Evolutionary conservation across 352 stramenopile genomes (phyloP), one percentile per base, ranked within the genome.

Genomic region (Phytophthora lateralis): DNA sequence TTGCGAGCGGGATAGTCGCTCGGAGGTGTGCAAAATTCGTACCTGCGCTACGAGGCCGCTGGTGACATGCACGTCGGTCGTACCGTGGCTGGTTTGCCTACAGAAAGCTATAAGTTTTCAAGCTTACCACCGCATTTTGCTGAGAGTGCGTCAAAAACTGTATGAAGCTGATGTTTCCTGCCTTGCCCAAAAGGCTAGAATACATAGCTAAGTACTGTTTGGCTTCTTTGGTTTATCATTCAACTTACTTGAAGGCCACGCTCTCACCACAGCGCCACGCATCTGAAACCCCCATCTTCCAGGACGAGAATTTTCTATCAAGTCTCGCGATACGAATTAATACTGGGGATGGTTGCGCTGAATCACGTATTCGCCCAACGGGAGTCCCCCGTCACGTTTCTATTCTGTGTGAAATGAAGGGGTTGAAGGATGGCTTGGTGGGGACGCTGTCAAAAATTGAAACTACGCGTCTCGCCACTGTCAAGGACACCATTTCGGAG

Each of bases 1-100:
- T 48, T 48, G 6, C 41, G 41, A 29, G 41, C 41, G 2, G 41
- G 41, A 5, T 30, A 20, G 41, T 48, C 41, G 14, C 41, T 48
- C 34, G 41, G 41, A n/a, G 20, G 41, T 32, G 41, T 30, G 41
- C 41, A 48, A 20, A 48, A 48, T 32, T 34, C 7, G 20, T 34
- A 48, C 15, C 20, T 48, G 20, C 41, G 41, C 14, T 48, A 48
- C 41, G 41, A 48, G 26, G 24, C 24, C 49, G 8, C 34, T 15
- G 34, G 34, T 41, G 34, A 41, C 14, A 41, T 17, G 34, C 34
- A 41, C 34, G 34, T 41, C 14, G 34, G 34, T 41, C 34, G 34
- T 41, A 41, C 34, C 1, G 9, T 41, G 34, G 34, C 34, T 18
- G 8, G 9, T 2, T 18, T 41, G 6, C 34, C 34, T 17, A 41